phyloP scores from a whole-genome alignment of 1,139 yeast genomes.

The Hanseniaspora uvarum region DNA sequence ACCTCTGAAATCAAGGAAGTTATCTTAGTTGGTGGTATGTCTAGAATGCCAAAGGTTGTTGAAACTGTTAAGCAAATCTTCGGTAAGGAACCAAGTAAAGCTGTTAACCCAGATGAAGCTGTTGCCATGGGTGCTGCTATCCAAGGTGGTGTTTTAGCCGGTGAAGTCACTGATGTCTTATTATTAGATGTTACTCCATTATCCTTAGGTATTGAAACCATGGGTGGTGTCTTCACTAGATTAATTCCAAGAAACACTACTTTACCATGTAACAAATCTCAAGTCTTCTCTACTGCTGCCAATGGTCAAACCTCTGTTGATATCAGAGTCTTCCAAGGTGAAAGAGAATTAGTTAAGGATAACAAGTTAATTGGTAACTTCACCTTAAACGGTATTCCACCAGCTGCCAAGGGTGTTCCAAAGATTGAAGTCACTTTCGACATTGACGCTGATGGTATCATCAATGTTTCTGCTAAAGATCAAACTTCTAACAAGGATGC shows the following conservation, averaged over 20 bases:
- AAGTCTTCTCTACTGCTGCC: conserved; percentile 96
- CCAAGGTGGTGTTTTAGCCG: conserved; percentile 97
- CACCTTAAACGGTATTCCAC: conserved; percentile 91
- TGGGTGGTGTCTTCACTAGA: conserved; percentile 98
- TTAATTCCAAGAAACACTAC: conserved; percentile 96
- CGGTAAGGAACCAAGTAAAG: conserved; percentile 94
- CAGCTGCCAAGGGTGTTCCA: conserved; percentile 99
- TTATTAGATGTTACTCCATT: conserved; percentile 95
- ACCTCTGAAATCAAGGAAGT: conserved; percentile 89
- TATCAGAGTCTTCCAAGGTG: conserved; percentile 99
- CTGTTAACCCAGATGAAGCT: conserved; percentile 99
- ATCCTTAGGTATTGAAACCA: conserved; percentile 95
- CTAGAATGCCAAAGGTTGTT: conserved; percentile 99
- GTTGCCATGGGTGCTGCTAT: conserved; percentile 99
- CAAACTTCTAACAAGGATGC: conserved; percentile 98
- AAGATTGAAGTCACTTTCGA: conserved; percentile 97
- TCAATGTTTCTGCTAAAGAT: conserved; percentile 97
- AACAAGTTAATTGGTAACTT: conserved; percentile 98
- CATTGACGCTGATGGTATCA: conserved; percentile 97
- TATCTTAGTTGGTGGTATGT: conserved; percentile 98
- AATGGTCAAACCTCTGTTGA: conserved; percentile 98
- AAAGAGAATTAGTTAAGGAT: conserved; percentile 97
- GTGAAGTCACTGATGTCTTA: conserved; percentile 93
- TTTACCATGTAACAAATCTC: conserved; percentile 94
- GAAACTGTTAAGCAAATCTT: conserved; percentile 90